Conservation (phyloP, 2,329 filamentous ascomycete species). For the Sporothrix phasma region DNA sequence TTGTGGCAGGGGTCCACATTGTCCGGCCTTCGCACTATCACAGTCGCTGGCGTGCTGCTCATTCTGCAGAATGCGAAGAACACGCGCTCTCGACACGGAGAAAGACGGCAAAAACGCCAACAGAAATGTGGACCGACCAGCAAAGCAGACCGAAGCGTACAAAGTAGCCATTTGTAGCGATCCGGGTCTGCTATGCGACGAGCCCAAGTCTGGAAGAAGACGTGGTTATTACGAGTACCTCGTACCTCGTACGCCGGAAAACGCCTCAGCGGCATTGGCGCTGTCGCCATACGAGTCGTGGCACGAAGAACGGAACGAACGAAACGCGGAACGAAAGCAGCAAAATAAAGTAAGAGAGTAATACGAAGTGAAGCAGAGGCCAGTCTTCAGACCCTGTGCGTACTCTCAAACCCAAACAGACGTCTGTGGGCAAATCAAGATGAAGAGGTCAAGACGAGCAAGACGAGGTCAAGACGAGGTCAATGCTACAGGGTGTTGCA, state of each 20-base stretch:
- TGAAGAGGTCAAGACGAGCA: not conserved
- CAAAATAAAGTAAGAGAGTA: too few species aligned
- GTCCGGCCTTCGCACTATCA: not conserved
- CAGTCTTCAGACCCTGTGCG: not conserved
- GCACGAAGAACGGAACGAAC: not conserved
- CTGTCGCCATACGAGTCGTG: not conserved
- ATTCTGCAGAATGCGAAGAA: not conserved
- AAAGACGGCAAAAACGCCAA: not conserved
- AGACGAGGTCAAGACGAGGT: too few species aligned
- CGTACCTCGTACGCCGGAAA: too few species aligned
- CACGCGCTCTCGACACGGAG: too few species aligned
- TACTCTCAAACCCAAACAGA: slow-evolving; percentile 5
- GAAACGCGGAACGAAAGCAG: not conserved
- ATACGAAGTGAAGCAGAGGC: too few species aligned
- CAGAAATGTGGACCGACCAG: not conserved
- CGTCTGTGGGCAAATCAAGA: slow-evolving; percentile 5
- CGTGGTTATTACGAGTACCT: too few species aligned
- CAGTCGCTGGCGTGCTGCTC: slow-evolving; percentile 1
- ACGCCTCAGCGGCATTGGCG: not conserved
- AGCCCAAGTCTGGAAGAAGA: not conserved
- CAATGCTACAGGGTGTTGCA: not conserved
- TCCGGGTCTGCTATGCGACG: not conserved
- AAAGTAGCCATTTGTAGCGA: not conserved
- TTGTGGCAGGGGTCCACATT: slow-evolving; percentile 6
- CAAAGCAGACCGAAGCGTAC: not conserved